Evolutionary conservation across 768 basidiomycete species (phyloP).

Genomic region (Brasilioporus rufonigricans): DNA sequence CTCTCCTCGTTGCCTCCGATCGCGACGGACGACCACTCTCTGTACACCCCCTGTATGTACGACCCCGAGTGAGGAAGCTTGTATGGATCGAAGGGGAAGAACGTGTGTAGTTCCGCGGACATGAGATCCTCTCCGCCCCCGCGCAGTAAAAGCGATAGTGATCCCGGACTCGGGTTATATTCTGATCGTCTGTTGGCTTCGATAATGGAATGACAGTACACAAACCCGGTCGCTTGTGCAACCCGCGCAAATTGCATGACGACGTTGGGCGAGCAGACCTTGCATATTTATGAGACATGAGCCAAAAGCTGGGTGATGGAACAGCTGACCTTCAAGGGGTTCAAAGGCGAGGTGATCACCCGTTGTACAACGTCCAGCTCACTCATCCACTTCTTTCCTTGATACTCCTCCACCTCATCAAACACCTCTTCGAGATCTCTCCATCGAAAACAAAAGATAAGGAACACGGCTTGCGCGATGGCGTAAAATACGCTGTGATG

Average conservation of each 20-base stretch:
- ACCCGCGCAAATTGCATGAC: constrained; percentile 93
- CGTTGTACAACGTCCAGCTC: constrained; percentile 77
- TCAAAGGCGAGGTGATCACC: constrained; percentile 76
- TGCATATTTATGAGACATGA: background rate
- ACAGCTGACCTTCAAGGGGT: constrained; percentile 66
- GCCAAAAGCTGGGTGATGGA: no score
- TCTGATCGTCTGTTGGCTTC: constrained; percentile 81
- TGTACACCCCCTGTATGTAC: constrained; percentile 82
- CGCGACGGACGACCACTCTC: constrained; percentile 87
- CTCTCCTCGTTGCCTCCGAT: constrained; percentile 66
- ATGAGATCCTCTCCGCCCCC: constrained; percentile 35
- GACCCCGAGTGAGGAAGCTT: constrained; percentile 74
- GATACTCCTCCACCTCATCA: constrained; percentile 55
- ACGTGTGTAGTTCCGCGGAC: constrained; percentile 79
- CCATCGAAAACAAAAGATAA: constrained; percentile 99
- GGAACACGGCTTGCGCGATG: constrained; percentile 85
- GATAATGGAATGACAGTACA: constrained; percentile 92
- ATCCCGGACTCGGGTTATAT: constrained; percentile 33
- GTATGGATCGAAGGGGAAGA: constrained; percentile 99
- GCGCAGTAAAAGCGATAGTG: constrained; percentile 17
- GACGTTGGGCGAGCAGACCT: constrained; percentile 90
- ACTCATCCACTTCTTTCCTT: constrained; percentile 76
- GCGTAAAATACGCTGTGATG: constrained; percentile 87
- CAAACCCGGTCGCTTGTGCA: constrained; percentile 85
- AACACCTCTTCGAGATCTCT: constrained; percentile 69